Evolutionary conservation across 176 grass and related monocot species (phyloP).

Genomic region (Chloris gayana): DNA sequence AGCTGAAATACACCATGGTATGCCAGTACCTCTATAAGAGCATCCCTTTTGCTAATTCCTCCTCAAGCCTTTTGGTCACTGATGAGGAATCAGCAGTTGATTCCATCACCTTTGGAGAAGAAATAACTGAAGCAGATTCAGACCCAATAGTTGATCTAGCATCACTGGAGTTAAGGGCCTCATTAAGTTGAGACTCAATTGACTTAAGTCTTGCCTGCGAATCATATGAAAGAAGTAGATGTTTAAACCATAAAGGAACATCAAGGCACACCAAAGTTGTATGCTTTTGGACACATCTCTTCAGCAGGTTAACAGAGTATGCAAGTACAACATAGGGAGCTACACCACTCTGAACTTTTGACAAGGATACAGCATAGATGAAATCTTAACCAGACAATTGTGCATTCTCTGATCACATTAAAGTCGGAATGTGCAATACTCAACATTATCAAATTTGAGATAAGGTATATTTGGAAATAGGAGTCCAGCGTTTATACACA

Average conservation of each 20-base stretch:
- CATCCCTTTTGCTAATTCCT: constrained; percentile 93
- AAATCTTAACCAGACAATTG: neutral
- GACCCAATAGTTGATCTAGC: constrained; percentile 84
- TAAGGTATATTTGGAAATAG: constrained; percentile 11
- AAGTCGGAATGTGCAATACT: neutral
- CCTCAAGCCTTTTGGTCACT: constrained; percentile 93
- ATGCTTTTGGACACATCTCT: neutral
- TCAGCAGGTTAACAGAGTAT: constrained; percentile 21
- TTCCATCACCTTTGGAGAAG: constrained; percentile 67
- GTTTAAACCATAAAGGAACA: constrained; percentile 34
- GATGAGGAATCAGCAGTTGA: constrained; percentile 76
- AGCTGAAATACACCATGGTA: constrained; percentile 7
- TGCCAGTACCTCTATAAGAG: constrained; percentile 90
- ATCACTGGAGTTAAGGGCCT: constrained; percentile 80
- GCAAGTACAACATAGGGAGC: neutral
- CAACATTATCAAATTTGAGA: constrained; percentile 15
- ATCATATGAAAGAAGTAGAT: constrained; percentile 42
- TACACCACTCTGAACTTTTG: neutral
- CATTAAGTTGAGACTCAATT: constrained; percentile 92
- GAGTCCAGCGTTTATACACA: neutral
- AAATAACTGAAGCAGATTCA: constrained; percentile 77
- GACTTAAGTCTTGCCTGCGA: constrained; percentile 80
- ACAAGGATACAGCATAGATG: neutral
- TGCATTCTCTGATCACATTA: neutral
- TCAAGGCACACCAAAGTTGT: neutral